phyloP scores from a whole-genome alignment of 352 stramenopile genomes.

The Elongisporangium anandrum region DNA sequence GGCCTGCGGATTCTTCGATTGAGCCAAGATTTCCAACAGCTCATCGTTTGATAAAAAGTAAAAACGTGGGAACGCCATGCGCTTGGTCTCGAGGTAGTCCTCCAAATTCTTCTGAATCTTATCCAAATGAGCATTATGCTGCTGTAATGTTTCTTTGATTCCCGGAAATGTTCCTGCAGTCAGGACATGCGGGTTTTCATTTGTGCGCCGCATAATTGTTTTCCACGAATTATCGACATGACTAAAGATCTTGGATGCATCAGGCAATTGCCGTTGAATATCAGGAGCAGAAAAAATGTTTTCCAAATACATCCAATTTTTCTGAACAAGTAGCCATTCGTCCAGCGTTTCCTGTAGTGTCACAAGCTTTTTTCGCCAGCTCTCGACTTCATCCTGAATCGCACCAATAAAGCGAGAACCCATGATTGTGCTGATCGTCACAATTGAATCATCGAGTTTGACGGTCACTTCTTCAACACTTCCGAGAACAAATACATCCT shows the following conservation, averaged over 20 bases:
- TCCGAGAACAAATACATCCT: slow-evolving; percentile 91
- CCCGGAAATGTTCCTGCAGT: slow-evolving; percentile 74
- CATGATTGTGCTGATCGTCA: slow-evolving; percentile 92
- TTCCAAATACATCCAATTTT: slow-evolving; percentile 88
- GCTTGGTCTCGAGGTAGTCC: slow-evolving; percentile 91
- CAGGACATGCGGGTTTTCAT: slow-evolving; percentile 84
- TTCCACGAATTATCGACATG: slow-evolving; percentile 91
- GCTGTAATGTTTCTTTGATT: slow-evolving; percentile 78
- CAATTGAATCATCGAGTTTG: slow-evolving; percentile 91
- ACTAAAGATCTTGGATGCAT: slow-evolving; percentile 88
- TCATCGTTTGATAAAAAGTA: slow-evolving; percentile 96
- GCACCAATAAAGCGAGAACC: slow-evolving; percentile 88
- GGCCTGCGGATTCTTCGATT: slow-evolving; percentile 92
- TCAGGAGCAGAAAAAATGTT: slow-evolving; percentile 88
- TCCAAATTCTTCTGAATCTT: slow-evolving; percentile 91
- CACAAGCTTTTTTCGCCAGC: slow-evolving; percentile 82
- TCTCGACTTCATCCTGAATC: slow-evolving; percentile 88
- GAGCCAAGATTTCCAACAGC: slow-evolving; percentile 92
- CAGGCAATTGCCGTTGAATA: slow-evolving; percentile 89
- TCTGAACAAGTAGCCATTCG: slow-evolving; percentile 86
- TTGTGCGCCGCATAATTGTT: slow-evolving; percentile 86
- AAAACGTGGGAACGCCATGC: slow-evolving; percentile 91
- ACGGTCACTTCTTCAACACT: slow-evolving; percentile 89
- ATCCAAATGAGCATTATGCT: slow-evolving; percentile 85
- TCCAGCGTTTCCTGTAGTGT: slow-evolving; percentile 83